Evolutionary conservation across 1,139 yeast species (phyloP), one percentile per base, ranked within the genome.

Genomic region (Blastobotrys ciferrii): DNA sequence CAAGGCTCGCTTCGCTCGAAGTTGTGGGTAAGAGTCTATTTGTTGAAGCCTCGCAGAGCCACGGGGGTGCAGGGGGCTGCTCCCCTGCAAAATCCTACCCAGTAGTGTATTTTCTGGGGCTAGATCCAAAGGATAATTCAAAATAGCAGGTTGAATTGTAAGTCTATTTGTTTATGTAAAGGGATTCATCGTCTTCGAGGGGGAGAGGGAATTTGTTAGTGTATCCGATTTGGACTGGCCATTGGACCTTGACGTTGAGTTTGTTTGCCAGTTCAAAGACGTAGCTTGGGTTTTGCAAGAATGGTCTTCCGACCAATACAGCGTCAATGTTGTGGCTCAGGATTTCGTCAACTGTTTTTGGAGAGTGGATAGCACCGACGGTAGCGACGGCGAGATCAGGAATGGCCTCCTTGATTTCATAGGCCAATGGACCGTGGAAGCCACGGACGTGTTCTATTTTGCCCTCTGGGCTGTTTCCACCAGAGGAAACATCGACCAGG

Each of bases 401-500:
- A 41, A 74, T 70, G 7, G 69, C 72, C 37, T 67, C 56, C 60
- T 77, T 79, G 48, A 80, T 57, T 2, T 67, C 68, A 47, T 64
- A 64, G 2, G 83, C 74, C 43, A 66, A 63, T 18, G 68, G 71
- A 12, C 69, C 69, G 54, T 71, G 75, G 55, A 53, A 59, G 7
- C 67, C 66, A 19, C 49, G 47, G n/a, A 50, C 52, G 17, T 51
- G 49, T 13, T 47, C 60, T 50, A 73, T 62, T 39, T 58, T 59
- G 41, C 69, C 75, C 19, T 65, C 59, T 35, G 67, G 53, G 53
- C 68, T 68, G 59, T 71, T 74, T 39, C 82, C 84, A 43, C 83
- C 83, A 11, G 80, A 70, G 2, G 83, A 77, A 36, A 75, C 69
- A 57, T 80, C 84, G 33, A 80, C 56, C 13, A 78, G 65, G 53